Base-by-base conservation (phyloP, 495 filamentous ascomycete genomes). In the Trichocladium antarcticum region DNA sequence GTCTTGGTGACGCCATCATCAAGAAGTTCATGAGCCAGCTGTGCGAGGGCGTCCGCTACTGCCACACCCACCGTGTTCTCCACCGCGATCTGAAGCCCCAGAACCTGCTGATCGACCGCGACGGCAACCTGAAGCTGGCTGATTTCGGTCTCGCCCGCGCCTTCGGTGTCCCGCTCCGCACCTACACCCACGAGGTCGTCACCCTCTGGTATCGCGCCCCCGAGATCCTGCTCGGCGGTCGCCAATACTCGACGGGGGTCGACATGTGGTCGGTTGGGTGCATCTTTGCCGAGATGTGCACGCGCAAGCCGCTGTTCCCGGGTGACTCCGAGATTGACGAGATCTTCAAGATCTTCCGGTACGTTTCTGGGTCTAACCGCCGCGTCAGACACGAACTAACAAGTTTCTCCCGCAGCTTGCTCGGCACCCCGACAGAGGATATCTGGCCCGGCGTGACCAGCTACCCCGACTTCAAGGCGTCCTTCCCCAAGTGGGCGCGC, bases 221-320 rank as follows among this genome's bases (percentile, higher is more conserved):
- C 0, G 92, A 99, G 67, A 95, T 99, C 62, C 79, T 99, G 17
- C 83, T 99, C 12, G 92, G 92, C 59, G 92, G 93, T 46, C 85
- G 89, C 40, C 92, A 97, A 66, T 99, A 99, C 72, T 94, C 87
- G 19, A 97, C 92, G 38, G 92, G 93, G 53, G 89, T 99, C 36
- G 92, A 99, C 65, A 97, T 99, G 93, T 99, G 92, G 92, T 95
- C 88, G 27, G 81, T 90, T 43, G 92, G 92, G 36, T 95, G 92
- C 64, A 99, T 99, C 68, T 99, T 99, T 67, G 92, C 93, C 12
- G 92, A 99, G 69, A 97, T 99, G 93, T 95, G 89, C 74, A 99
- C 93, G 14, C 84, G 88, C 59, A 97, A 96, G 68, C 89, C 92
- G 6, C 71, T 97, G 11, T 97, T 99, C 75, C 92, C 92, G 21